Evolutionary conservation across 1,139 yeast genomes (phyloP).

Genomic region (Sporopachydermia cereana): DNA sequence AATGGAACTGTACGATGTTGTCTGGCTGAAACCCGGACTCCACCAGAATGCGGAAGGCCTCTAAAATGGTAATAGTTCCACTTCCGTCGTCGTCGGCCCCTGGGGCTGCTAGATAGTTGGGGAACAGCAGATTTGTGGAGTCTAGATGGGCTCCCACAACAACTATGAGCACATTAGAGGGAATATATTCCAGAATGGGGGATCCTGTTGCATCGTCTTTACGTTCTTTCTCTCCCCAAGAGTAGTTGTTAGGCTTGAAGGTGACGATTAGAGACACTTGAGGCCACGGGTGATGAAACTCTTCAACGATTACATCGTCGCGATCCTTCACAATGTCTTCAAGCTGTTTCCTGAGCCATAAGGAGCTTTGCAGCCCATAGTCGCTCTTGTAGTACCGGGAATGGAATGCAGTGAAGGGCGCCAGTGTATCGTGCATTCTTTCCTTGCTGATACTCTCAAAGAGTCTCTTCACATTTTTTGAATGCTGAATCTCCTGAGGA

Average conservation of each 20-base stretch:
- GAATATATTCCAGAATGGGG: conserved; percentile 15
- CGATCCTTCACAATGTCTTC: conserved; percentile 26
- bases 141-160: conserved; percentile 89
- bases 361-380: conserved; percentile 58
- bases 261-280: conserved; percentile 46
- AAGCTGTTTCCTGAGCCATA: conserved; percentile 53
- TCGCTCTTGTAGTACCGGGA: conserved; percentile 75
- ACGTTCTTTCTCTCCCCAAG: conserved; percentile 12
- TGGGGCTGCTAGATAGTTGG: conserved; percentile 65
- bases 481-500: conserved; percentile 37
- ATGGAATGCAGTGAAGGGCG: conserved; percentile 54
- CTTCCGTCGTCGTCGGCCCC: conserved; percentile 97
- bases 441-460: conserved; percentile 32
- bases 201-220: conserved; percentile 27
- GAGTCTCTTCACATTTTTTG: conserved; percentile 31
- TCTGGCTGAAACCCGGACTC: conserved; percentile 40
- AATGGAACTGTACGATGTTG: conserved; percentile 83
- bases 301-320: conserved; percentile 24
- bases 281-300: conserved; percentile 42
- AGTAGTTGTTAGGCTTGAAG: conserved; percentile 14
- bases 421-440: conserved; percentile 41
- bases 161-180: conserved; percentile 31
- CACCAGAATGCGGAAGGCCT: conserved; percentile 54
- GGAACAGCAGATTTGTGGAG: conserved; percentile 64
- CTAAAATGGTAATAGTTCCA: conserved; percentile 72